phyloP scores from a whole-genome alignment of 2,329 filamentous ascomycete genomes.

The Aspergillus ruber region DNA sequence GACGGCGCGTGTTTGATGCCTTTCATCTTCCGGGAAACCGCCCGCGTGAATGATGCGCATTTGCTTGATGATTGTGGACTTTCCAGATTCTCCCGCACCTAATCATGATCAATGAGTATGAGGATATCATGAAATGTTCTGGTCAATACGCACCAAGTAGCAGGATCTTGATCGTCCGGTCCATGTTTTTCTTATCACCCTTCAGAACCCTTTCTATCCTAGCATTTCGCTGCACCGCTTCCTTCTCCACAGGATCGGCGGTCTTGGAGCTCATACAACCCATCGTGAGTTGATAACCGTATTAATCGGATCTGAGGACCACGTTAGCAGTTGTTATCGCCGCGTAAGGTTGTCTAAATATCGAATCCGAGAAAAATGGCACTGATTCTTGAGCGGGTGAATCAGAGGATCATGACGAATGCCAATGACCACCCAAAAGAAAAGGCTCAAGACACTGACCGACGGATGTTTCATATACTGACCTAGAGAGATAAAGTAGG shows the following conservation, averaged over 20 bases:
- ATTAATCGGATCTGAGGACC: background rate
- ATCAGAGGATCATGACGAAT: slow-evolving; percentile 12
- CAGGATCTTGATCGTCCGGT: slow-evolving; percentile 87
- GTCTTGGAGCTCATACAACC: slow-evolving; percentile 41
- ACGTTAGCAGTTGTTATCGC: background rate
- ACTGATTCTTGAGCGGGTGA: slow-evolving; percentile 2
- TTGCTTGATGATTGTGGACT: slow-evolving; percentile 96
- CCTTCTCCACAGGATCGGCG: slow-evolving; percentile 34
- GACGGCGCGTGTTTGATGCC: slow-evolving; percentile 88
- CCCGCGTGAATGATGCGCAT: slow-evolving; percentile 97
- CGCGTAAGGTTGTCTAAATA: background rate
- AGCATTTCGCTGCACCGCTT: slow-evolving; percentile 38
- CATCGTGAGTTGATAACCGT: slow-evolving; percentile 26
- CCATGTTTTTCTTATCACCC: slow-evolving; percentile 78
- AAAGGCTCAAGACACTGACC: slow-evolving; percentile 8
- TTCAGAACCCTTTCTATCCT: slow-evolving; percentile 84
- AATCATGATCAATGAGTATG: background rate
- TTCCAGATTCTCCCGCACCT: slow-evolving; percentile 94
- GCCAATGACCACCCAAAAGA: slow-evolving; percentile 5
- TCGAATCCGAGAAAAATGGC: background rate
- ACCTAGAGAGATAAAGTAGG: background rate
- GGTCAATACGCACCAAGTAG: slow-evolving; percentile 64
- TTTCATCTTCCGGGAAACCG: slow-evolving; percentile 83
- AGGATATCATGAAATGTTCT: too few relatives aligned
- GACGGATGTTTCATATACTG: background rate